A percentile compares a stretch with the other conserved stretches of the same genome.
Evolutionary conservation across 1,284 basidiomycete species (phyloP).

Genomic region (Macrocystidia cucumis): DNA sequence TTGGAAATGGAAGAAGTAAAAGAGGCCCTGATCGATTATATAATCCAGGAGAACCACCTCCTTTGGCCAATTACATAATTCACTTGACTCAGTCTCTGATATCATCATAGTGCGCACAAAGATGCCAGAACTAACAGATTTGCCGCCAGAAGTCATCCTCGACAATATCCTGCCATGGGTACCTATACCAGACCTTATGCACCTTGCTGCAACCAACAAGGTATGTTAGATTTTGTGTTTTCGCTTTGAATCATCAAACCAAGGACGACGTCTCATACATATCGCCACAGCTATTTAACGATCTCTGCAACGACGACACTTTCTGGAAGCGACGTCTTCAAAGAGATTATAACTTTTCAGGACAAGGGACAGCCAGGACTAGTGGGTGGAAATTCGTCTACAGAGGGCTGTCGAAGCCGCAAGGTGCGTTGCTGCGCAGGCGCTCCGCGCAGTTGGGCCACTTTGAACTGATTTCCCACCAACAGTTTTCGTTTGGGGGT

Average conservation of each 20-base stretch:
- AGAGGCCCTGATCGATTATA: too few relatives aligned
- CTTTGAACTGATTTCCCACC: conserved; percentile 1
- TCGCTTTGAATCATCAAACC: neutral
- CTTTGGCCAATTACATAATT: too few relatives aligned
- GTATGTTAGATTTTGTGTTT: conserved; percentile 14
- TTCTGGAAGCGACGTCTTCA: conserved; percentile 72
- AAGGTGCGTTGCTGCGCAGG: conserved; percentile 20
- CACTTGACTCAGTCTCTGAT: too few relatives aligned
- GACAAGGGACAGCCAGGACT: conserved; percentile 57
- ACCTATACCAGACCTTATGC: conserved; percentile 48
- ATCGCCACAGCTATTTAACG: conserved; percentile 36
- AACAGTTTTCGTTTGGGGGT: conserved; percentile 77
- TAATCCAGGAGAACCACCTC: too few relatives aligned
- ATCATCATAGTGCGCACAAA: conserved; percentile 10
- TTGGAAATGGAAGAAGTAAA: too few relatives aligned
- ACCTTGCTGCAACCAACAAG: conserved; percentile 49
- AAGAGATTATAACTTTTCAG: conserved; percentile 75
- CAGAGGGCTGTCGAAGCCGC: conserved; percentile 54
- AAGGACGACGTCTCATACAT: conserved; percentile 4
- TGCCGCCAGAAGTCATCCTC: conserved; percentile 68
- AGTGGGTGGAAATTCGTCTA: conserved; percentile 79
- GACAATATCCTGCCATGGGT: conserved; percentile 66
- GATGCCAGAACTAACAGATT: conserved; percentile 34
- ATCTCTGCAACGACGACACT: conserved; percentile 62
- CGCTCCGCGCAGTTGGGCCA: neutral